Evolutionary conservation across 805 yeast species (phyloP).

Genomic region (Candida nonsorbophila): DNA sequence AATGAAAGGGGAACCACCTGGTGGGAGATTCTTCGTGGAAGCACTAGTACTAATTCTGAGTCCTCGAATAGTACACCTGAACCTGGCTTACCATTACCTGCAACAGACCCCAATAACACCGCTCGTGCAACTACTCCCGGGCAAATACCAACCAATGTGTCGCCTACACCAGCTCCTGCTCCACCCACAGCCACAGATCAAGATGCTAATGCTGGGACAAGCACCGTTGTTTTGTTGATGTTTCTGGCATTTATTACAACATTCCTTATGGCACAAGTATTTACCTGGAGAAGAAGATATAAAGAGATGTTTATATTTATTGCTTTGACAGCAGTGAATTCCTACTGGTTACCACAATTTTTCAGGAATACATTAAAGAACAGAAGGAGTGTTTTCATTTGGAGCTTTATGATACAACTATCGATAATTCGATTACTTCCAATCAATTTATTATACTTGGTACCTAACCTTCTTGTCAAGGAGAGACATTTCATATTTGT

Average conservation of each 20-base stretch:
- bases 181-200: slow-evolving; percentile 2
- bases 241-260: slow-evolving; percentile 29
- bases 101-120: slow-evolving; percentile 5
- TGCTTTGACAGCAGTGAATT: slow-evolving; percentile 48
- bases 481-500: slow-evolving; percentile 54
- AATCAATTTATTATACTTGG: slow-evolving; percentile 52
- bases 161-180: slow-evolving; percentile 2
- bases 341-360: slow-evolving; percentile 88
- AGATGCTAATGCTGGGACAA: slow-evolving; percentile 15
- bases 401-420: slow-evolving; percentile 74
- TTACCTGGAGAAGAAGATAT: slow-evolving; percentile 56
- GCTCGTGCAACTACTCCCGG: no score
- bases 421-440: slow-evolving; percentile 62
- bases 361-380: slow-evolving; percentile 72
- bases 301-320: slow-evolving; percentile 56
- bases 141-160: no score
- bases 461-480: slow-evolving; percentile 65
- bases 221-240: slow-evolving; percentile 21
- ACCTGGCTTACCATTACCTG: slow-evolving; percentile 5
- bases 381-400: slow-evolving; percentile 54
- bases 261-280: slow-evolving; percentile 51
- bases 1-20: slow-evolving; percentile 66
- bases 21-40: slow-evolving; percentile 62
- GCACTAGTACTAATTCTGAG: slow-evolving; percentile 13
- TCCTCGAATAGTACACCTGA: slow-evolving; percentile 3